phyloP scores from a whole-genome alignment of 1,284 basidiomycete genomes.

The Erythrobasidium hasegawianum region DNA sequence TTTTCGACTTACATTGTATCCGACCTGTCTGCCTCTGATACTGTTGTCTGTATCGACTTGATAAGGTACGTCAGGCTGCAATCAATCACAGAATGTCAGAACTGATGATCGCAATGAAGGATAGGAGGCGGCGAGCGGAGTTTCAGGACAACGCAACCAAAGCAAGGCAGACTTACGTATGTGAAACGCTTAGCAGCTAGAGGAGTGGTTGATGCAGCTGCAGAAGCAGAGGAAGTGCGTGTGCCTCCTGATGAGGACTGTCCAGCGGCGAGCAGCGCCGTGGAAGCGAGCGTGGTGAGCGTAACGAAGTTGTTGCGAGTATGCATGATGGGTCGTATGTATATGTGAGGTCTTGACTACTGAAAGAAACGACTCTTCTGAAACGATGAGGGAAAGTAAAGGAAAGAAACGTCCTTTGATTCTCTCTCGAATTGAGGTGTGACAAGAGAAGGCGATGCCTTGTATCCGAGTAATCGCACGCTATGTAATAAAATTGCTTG shows the following conservation, averaged over 20 bases:
- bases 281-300: slow-evolving; percentile 31
- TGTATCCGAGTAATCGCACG: too few relatives aligned
- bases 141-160: too few relatives aligned
- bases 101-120: background rate
- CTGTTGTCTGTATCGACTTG: slow-evolving; percentile 34
- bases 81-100: background rate
- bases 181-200: slow-evolving; percentile 40
- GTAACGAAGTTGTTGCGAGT: slow-evolving; percentile 25
- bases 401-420: too few relatives aligned
- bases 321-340: background rate
- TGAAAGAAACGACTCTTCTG: too few relatives aligned
- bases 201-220: slow-evolving; percentile 31
- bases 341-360: background rate
- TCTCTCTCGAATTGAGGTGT: too few relatives aligned
- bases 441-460: slow-evolving; percentile 2
- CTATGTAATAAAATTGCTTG: too few relatives aligned
- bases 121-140: too few relatives aligned
- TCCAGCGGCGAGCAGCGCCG: slow-evolving; percentile 29
- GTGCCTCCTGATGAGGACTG: slow-evolving; percentile 3
- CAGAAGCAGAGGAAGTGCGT: slow-evolving; percentile 7
- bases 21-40: slow-evolving; percentile 30
- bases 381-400: background rate
- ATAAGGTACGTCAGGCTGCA: slow-evolving; percentile 34
- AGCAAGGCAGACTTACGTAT: slow-evolving; percentile 36
- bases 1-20: slow-evolving; percentile 34